These are phyloP conservation scores for Termitomyces sp. DNA, from an alignment of 1,284 basidiomycete species.

Conservation along the genomic window DNA sequence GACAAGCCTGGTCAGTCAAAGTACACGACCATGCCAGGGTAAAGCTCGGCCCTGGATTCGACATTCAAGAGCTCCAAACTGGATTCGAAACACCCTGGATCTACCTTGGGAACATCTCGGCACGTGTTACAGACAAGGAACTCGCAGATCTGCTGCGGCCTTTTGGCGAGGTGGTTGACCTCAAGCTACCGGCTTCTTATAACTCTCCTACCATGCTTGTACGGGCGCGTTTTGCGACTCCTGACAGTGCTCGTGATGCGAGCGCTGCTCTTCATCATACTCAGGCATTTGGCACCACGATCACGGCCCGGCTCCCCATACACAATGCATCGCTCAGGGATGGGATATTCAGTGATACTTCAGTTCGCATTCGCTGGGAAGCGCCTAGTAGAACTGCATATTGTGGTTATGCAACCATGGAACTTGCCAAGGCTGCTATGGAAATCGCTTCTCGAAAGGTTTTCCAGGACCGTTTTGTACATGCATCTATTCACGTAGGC, in stretches of 20 bases:
- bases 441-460: conserved; percentile 29
- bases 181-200: conserved; percentile 26
- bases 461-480: conserved; percentile 34
- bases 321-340: conserved; percentile 29
- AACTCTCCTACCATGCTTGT: conserved; percentile 25
- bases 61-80: conserved; percentile 36
- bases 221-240: conserved; percentile 39
- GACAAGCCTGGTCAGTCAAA: conserved; percentile 14
- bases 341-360: conserved; percentile 38
- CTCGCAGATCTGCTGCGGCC: conserved; percentile 26
- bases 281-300: conserved; percentile 28
- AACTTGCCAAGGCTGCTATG: conserved; percentile 45
- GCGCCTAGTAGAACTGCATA: conserved; percentile 48
- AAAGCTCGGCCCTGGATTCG: conserved; percentile 37
- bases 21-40: conserved; percentile 38
- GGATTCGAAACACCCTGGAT: conserved; percentile 44
- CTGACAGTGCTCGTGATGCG: conserved; percentile 45
- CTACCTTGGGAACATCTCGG: conserved; percentile 33
- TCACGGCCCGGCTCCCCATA: conserved; percentile 38
- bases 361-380: conserved; percentile 49
- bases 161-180: conserved; percentile 43
- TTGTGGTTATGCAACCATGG: conserved; percentile 48
- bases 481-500: conserved; percentile 45
- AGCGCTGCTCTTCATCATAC: conserved; percentile 42
- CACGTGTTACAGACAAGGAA: conserved; percentile 20